phyloP scores from a whole-genome alignment of 1,284 basidiomycete genomes.

The Serendipita sp. region DNA sequence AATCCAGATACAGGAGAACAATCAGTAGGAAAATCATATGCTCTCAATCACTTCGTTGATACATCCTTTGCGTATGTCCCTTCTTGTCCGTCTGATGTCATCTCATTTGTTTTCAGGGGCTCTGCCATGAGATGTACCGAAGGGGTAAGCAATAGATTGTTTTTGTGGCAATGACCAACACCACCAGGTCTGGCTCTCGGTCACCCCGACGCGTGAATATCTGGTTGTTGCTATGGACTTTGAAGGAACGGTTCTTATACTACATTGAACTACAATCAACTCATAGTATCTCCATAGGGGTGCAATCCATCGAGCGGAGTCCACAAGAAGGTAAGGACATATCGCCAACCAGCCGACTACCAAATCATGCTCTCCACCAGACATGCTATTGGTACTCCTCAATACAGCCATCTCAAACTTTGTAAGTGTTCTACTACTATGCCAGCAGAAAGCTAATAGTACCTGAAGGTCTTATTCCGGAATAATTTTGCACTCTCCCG shows the following conservation, averaged over 20 bases:
- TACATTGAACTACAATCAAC: no score
- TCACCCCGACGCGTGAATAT: conserved; percentile 38
- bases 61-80: conserved; percentile 39
- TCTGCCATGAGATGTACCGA: conserved; percentile 10
- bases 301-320: conserved; percentile 48
- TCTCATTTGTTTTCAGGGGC: background rate
- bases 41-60: conserved; percentile 46
- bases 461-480: conserved; percentile 39
- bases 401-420: conserved; percentile 52
- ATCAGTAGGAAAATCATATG: conserved; percentile 48
- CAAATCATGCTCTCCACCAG: conserved; percentile 15
- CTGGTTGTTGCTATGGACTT: conserved; percentile 49
- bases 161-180: background rate
- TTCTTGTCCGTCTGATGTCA: background rate
- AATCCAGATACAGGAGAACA: conserved; percentile 48
- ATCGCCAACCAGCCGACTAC: background rate
- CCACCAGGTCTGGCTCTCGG: conserved; percentile 16
- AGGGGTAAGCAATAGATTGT: background rate
- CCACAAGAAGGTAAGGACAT: conserved; percentile 32
- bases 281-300: conserved; percentile 25
- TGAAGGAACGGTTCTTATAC: conserved; percentile 25
- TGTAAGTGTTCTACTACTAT: conserved; percentile 20
- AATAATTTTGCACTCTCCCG: conserved; percentile 49
- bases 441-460: background rate
- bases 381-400: conserved; percentile 46